Evolutionary conservation across 352 stramenopile genomes (phyloP), one percentile per base, ranked within the genome.

Genomic region (Phytophthora kernoviae): DNA sequence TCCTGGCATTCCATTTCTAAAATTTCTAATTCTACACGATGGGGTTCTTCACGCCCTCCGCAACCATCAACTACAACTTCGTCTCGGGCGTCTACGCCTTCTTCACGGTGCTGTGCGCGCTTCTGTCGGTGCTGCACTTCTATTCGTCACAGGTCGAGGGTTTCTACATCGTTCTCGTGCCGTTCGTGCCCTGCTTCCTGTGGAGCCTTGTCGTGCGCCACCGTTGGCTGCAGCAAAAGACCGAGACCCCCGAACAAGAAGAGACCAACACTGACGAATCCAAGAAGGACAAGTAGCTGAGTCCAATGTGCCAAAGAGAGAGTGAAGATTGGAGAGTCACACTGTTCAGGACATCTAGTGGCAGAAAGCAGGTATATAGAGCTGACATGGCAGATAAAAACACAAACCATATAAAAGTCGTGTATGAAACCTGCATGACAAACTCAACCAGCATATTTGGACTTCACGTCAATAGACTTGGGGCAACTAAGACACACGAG

Each of bases 21-120:
- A n/a, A n/a, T n/a, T n/a, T n/a, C n/a, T n/a, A n/a, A n/a, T n/a
- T n/a, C n/a, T n/a, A n/a, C n/a, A n/a, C n/a, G n/a, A 77, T 77
- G 67, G 65, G 50, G 42, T 32, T 92, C 54, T 82, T 94, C 30
- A 80, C 68, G 59, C 83, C 83, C 51, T 91, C 81, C 44, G 53
- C 77, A 39, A 85, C 73, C 21, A 96, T 96, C 69, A 96, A 96
- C 75, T 96, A 96, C 80, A 88, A 92, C 77, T 96, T 96, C 56
- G 87, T 96, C 20, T 62, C 75, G 18, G 82, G 82, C 33, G 70
- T 90, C 30, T 96, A 96, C 64, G 79, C 68, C 18, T 74, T 82
- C 57, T 93, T 88, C 55, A 83, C 74, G 8, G 56, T 65, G 24
- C 55, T 95, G 39, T 87, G 69, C 45, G 50, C 80, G 44, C 39